Evolutionary conservation across 495 filamentous ascomycete species (phyloP), one percentile per base, ranked within the genome.

Genomic region (Lasiosphaeriaceae sp.): DNA sequence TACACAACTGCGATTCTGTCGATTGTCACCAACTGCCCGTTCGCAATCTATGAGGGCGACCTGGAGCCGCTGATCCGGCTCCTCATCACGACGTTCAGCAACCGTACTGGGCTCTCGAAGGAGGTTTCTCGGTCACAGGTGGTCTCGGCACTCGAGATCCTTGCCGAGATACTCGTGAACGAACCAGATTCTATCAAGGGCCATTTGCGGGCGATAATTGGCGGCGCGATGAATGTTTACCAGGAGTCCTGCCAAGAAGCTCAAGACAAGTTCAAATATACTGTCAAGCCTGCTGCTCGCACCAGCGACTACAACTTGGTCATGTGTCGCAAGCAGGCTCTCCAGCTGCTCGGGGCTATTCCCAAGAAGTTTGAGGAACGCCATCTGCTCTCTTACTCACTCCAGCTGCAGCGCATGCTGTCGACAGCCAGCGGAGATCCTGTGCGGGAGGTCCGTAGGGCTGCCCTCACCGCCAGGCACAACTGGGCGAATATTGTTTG

Each of bases 341-440:
- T 80, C 43, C 59, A 72, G 51, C 67, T 77, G 52, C 57, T 78
- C 54, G 67, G 61, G 0, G 65, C 61, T 41, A 61, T 80, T 0
- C 73, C 77, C 2, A 43, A 34, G 22, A 66, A 66, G 57, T 78
- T 73, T 56, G 76, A 78, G 57, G 64, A 67, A 43, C 64, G 71
- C 5, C 55, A 71, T 52, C 53, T 78, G 22, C 54, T 77, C 46
- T 60, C 68, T 0, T 62, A 71, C 44, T 55, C 71, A 23, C 66
- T 52, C 49, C 57, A 57, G 21, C 61, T 78, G 49, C 66, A 71
- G 54, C 63, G 74, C 2, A 69, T 76, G 57, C 56, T 80, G 51
- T 68, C 72, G 3, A 45, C 58, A 16, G 74, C 76, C 14, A 74
- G 75, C 35, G 77, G 76, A 2, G 74, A 80, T 59, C 58, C 73